Base-by-base conservation (phyloP, 441 rosid genomes). In the Bruguiera hainesii region DNA sequence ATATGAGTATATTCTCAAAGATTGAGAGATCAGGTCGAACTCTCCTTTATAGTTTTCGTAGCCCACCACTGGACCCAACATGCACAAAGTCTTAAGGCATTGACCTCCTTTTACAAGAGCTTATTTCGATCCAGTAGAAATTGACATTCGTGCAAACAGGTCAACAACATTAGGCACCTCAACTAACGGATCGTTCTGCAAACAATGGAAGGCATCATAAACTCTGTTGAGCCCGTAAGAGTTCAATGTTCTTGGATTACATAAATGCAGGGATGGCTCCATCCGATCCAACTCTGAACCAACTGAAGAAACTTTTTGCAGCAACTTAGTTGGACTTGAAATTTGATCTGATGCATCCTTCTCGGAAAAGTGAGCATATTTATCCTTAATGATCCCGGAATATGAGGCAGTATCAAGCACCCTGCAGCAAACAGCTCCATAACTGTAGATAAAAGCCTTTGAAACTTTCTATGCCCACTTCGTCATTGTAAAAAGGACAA, bases 181-280 rank as follows among this genome's bases (percentile, higher is more conserved):
- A 80, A 91, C 82, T 15, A 86, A 64, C 39, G 93, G 93, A 58
- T 95, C 99, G 4, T 75, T 90, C 82, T 77, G 91, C 76, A 95
- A 76, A 60, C 90, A 53, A 77, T 80, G 85, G 77, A 89, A 86
- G 76, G 98, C 94, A 75, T 90, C 97, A 62, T 74, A 83, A 73
- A 87, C 89, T 64, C 81, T 80, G 23, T 83, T 83, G 60, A 79
- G 28, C 73, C 83, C 89, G 78, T 46, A 77, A 67, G 84, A 80
- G 29, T 78, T 91, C 69, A 84, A 50, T 53, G 75, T 69, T 60
- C 83, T 74, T 15, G 85, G 42, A 63, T 76, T 76, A 66, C 72
- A 78, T 23, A 74, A 78, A 68, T 74, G 76, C 63, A 76, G 61
- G 15, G 89, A 79, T n/a, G 96, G 91, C 79, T 94, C 99, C 71